phyloP scores from a whole-genome alignment of 176 grass and related monocot genomes.

The Thalia dealbata region DNA sequence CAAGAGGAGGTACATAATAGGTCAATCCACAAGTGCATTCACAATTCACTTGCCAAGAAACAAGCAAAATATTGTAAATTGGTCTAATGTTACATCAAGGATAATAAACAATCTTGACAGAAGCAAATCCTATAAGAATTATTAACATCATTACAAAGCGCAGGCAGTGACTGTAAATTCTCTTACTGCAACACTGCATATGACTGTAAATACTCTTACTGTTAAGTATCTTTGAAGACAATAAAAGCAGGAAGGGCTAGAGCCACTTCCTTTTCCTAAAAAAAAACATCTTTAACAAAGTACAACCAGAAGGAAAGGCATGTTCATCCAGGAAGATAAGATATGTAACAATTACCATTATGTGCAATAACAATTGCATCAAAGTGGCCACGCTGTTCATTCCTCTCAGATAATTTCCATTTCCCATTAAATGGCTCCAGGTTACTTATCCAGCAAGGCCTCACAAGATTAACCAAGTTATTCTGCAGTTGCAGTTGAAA shows the following conservation, averaged over 20 bases:
- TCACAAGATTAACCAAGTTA: constrained; percentile 46
- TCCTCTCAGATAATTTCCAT: constrained; percentile 78
- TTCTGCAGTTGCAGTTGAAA: constrained; percentile 34
- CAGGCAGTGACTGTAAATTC: no score
- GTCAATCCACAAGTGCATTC: not conserved
- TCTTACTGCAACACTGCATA: no score
- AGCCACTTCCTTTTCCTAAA: no score
- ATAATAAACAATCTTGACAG: not conserved
- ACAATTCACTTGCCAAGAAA: not conserved
- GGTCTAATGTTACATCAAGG: not conserved
- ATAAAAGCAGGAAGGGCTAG: no score
- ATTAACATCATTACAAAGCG: not conserved
- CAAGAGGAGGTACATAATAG: not conserved
- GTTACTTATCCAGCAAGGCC: constrained; percentile 83
- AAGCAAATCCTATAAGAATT: not conserved
- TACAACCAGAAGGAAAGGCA: not conserved
- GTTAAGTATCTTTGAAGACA: no score
- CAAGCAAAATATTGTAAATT: not conserved
- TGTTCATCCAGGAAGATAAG: not conserved
- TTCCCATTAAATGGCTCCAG: constrained; percentile 75
- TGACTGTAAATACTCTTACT: no score
- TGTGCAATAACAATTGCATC: constrained; percentile 84
- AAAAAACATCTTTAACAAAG: not conserved
- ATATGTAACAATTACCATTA: constrained; percentile 42
- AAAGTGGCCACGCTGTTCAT: constrained; percentile 61